Evolutionary conservation across 2,329 filamentous ascomycete species (phyloP).

Genomic region (Colletotrichum ledebouriae): DNA sequence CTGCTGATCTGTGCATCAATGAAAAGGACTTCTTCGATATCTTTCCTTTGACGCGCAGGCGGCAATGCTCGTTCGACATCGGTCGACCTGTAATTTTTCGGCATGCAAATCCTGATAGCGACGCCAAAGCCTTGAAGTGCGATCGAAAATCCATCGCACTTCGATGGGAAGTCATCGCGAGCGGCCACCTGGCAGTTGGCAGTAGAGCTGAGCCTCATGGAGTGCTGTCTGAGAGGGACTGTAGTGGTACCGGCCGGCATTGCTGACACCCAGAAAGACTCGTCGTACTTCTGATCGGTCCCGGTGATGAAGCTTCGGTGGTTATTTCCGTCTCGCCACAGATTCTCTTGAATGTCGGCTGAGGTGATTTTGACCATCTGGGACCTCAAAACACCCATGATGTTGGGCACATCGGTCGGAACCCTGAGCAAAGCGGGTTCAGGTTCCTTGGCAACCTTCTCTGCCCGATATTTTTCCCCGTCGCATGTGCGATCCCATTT

Average conservation of each 20-base stretch:
- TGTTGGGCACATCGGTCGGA: slow-evolving; percentile 6
- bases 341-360: slow-evolving; percentile 33
- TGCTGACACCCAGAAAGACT: slow-evolving; percentile 39
- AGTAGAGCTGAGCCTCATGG: slow-evolving; percentile 37
- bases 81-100: not conserved
- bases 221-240: slow-evolving; percentile 39
- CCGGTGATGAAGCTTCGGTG: slow-evolving; percentile 33
- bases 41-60: slow-evolving; percentile 28
- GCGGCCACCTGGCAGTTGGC: slow-evolving; percentile 19
- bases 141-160: slow-evolving; percentile 32
- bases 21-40: slow-evolving; percentile 33
- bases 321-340: slow-evolving; percentile 36
- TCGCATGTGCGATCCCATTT: slow-evolving; percentile 36
- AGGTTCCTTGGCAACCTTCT: slow-evolving; percentile 33
- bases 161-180: slow-evolving; percentile 29
- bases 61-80: not conserved
- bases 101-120: slow-evolving; percentile 32
- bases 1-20: slow-evolving; percentile 29
- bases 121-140: slow-evolving; percentile 36
- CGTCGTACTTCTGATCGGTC: slow-evolving; percentile 26
- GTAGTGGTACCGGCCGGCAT: slow-evolving; percentile 33
- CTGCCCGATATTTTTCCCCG: not conserved
- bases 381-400: slow-evolving; percentile 22
- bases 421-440: slow-evolving; percentile 30
- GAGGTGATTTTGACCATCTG: slow-evolving; percentile 33